Conservation (phyloP, 202 grass and related monocot genomes). For the Musa balbisiana region DNA sequence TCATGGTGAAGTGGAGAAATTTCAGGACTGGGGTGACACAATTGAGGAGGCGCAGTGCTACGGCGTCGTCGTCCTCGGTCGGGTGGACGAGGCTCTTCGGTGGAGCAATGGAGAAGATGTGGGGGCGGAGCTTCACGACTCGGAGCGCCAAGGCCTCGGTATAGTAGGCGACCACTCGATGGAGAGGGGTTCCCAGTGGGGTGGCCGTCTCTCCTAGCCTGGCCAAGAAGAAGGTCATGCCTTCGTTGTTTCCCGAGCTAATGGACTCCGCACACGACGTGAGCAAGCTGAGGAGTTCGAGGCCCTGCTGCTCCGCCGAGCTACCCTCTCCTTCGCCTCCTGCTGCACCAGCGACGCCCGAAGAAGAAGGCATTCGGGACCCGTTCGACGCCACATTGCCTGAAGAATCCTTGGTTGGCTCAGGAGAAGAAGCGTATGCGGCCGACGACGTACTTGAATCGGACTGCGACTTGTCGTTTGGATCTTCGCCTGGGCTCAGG, state of each 20-base stretch:
- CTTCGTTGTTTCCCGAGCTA: constrained; percentile 7
- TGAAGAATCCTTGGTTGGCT: constrained; percentile 12
- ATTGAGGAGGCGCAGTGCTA: constrained; percentile 13
- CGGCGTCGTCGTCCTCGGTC: constrained; percentile 9
- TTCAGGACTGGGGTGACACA: constrained; percentile 16
- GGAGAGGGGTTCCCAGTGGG: constrained; percentile 2
- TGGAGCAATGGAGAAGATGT: constrained; percentile 14
- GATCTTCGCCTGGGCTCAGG: not conserved
- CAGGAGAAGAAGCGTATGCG: not conserved
- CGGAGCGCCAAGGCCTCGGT: constrained; percentile 19
- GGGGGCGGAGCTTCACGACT: constrained; percentile 10
- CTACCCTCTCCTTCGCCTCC: not conserved
- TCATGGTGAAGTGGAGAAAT: constrained; percentile 22
- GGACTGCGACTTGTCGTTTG: constrained; percentile 66
- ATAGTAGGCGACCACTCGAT: constrained; percentile 17
- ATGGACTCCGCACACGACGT: constrained; percentile 14
- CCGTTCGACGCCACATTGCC: not conserved
- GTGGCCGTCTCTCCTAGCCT: constrained; percentile 14
- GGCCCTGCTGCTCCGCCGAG: constrained; percentile 17
- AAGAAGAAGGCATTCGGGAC: not conserved
- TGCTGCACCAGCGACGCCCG: not conserved
- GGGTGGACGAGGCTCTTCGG: not conserved
- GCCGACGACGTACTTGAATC: constrained; percentile 53
- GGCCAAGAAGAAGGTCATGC: constrained; percentile 15
- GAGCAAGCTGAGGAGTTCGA: constrained; percentile 21